These are phyloP conservation scores for Lyophyllum semitale DNA, from an alignment of 768 basidiomycete species.

Conservation along the genomic window DNA sequence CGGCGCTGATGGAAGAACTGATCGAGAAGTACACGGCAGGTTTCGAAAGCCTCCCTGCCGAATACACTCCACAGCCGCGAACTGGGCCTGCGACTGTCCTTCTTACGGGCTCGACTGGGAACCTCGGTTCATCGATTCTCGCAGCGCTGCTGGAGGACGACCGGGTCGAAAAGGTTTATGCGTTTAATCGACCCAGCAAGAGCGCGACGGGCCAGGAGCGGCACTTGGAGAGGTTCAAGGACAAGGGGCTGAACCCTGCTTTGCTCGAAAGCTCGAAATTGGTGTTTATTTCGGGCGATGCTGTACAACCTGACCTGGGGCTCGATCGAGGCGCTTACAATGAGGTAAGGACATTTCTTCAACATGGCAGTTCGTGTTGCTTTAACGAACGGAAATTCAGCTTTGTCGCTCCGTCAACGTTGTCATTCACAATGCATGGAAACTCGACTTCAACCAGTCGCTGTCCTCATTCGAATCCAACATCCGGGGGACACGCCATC, in stretches of 20 bases:
- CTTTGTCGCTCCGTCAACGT: conserved; percentile 31
- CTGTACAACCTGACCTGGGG: conserved; percentile 27
- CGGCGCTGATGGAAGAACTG: conserved; percentile 27
- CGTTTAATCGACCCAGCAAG: conserved; percentile 18
- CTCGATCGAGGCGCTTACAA: conserved; percentile 20
- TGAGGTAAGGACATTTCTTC: conserved; percentile 17
- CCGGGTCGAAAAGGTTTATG: conserved; percentile 15
- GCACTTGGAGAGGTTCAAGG: conserved; percentile 19
- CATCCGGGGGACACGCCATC: conserved; percentile 44
- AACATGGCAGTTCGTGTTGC: background rate
- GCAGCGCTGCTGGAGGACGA: conserved; percentile 14
- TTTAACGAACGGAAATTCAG: conserved; percentile 18
- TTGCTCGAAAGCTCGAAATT: conserved; percentile 33
- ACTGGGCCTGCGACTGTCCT: conserved; percentile 7
- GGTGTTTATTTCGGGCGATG: conserved; percentile 34
- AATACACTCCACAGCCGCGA: background rate
- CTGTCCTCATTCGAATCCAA: conserved; percentile 51
- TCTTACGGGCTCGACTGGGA: conserved; percentile 23
- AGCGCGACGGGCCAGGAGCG: conserved; percentile 15
- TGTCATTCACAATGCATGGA: conserved; percentile 45
- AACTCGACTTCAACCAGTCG: conserved; percentile 43
- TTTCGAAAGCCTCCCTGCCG: conserved; percentile 8
- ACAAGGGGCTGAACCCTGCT: conserved; percentile 27
- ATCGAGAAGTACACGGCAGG: conserved; percentile 38
- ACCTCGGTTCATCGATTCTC: conserved; percentile 20